phyloP scores from a whole-genome alignment of 2,329 filamentous ascomycete genomes.

The Thielaviopsis populi region DNA sequence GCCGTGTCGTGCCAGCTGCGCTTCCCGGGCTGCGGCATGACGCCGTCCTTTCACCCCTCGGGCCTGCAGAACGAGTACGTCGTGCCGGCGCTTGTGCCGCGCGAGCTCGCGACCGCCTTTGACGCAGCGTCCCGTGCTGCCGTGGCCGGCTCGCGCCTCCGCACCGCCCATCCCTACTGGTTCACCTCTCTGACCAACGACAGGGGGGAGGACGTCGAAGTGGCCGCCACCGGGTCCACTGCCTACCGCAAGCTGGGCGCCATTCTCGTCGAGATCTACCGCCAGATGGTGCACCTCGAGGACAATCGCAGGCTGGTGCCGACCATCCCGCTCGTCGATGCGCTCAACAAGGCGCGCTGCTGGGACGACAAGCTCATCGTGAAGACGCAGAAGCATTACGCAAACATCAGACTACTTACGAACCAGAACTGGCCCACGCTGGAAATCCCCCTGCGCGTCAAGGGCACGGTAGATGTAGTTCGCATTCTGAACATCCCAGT shows the following conservation, averaged over 20 bases:
- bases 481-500: slow-evolving; percentile 11
- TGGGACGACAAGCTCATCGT: slow-evolving; percentile 9
- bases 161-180: background rate
- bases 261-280: slow-evolving; percentile 6
- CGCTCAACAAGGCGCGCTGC: slow-evolving; percentile 1
- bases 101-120: slow-evolving; percentile 7
- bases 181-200: background rate
- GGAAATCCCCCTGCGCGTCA: background rate
- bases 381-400: background rate
- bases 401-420: background rate
- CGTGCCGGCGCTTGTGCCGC: slow-evolving; percentile 14
- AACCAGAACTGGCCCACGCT: background rate
- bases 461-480: background rate
- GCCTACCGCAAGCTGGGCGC: slow-evolving; percentile 10
- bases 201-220: background rate
- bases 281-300: background rate
- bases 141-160: background rate
- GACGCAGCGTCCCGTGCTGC: background rate
- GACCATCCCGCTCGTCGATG: slow-evolving; percentile 3
- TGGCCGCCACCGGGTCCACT: background rate
- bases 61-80: slow-evolving; percentile 6
- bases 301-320: background rate
- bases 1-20: slow-evolving; percentile 17
- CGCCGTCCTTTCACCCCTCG: background rate
- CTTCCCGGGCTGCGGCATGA: slow-evolving; percentile 12